Evolutionary conservation across 139 green algal species (phyloP), one percentile per base, ranked within the genome.

Genomic region (Haematococcus sp.): DNA sequence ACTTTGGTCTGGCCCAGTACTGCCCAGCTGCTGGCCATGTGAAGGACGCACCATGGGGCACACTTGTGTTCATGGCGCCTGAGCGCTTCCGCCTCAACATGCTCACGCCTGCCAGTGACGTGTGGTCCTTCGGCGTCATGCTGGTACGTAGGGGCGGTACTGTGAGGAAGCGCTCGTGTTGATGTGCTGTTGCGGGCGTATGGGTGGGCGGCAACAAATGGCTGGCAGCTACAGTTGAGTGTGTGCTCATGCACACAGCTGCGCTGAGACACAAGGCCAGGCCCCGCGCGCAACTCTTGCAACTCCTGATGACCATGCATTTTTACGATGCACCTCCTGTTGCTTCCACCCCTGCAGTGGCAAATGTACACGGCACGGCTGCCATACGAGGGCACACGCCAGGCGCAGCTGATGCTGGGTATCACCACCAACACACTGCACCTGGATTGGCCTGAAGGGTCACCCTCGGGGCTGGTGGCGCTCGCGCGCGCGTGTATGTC

Each of bases 41-140:
- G 34, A 54, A 32, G 9, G 66, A 81, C 49, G 68, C 75, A 5
- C 75, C 75, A 25, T 81, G 75, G 75, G 75, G 75, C 32, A 81
- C 75, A 44, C 46, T 81, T n/a, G 75, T 81, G 3, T 81, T 73
- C 68, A 75, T 76, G 75, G 75, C 75, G 7, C 75, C 75, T 0
- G 75, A 81, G 68, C 68, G 75, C 22, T 35, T 81, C 65, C 40
- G 58, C 23, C 15, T 35, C 25, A 70, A 70, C 20, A 54, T 65
- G 31, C 66, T 79, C 3, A 64, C 54, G 28, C 30, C 74, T 2
- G 74, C 74, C 3, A 65, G 54, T 11, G 74, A 79, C 43, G 66
- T 74, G 13, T 79, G 59, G 56, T 55, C 54, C 0, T 79, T 79
- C 3, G 74, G 74, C 13, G 43, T 79, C 25, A 71, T 79, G 23